Evolutionary conservation across 2,329 filamentous ascomycete genomes (phyloP).

Genomic region (Iodosphaeria phyllophila): DNA sequence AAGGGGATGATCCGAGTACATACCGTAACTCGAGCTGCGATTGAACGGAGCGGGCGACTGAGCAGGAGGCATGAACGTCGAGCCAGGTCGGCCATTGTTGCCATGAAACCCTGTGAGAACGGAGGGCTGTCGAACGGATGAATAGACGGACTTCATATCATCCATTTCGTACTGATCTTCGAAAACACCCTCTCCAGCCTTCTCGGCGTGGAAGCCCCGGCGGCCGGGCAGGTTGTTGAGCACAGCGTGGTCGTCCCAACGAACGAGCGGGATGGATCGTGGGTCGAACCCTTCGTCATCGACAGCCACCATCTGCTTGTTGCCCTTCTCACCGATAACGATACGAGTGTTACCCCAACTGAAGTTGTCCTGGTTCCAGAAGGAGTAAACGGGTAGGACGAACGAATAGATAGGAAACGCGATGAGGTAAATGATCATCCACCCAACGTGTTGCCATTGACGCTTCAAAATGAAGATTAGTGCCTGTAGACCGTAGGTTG

Average conservation of each 20-base stretch:
- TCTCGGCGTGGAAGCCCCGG: constrained; percentile 53
- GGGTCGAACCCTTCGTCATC: constrained; percentile 80
- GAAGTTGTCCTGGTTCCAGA: constrained; percentile 99
- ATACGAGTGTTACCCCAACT: constrained; percentile 97
- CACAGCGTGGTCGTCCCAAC: constrained; percentile 91
- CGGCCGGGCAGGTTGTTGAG: constrained; percentile 80
- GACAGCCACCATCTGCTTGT: constrained; percentile 75
- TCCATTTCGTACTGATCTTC: constrained; percentile 87
- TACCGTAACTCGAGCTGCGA: constrained; percentile 23
- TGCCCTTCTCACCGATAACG: constrained; percentile 84
- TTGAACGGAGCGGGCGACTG: constrained; percentile 60
- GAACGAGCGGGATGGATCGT: constrained; percentile 77
- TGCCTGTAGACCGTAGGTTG: constrained; percentile 87
- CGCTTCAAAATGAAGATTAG: constrained; percentile 93
- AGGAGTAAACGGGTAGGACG: constrained; percentile 82
- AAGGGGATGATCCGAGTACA: constrained; percentile 31
- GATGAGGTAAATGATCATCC: constrained; percentile 98
- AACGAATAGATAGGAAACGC: constrained; percentile 92
- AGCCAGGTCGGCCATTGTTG: constrained; percentile 30
- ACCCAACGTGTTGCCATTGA: constrained; percentile 81
- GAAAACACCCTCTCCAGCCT: constrained; percentile 38
- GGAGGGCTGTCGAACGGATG: constrained; percentile 73
- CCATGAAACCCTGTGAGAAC: constrained; percentile 69
- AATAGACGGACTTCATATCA: constrained; percentile 93
- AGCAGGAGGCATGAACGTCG: constrained; percentile 58